Base-by-base conservation (phyloP, 352 stramenopile species). In the Blastocystis sp. region DNA sequence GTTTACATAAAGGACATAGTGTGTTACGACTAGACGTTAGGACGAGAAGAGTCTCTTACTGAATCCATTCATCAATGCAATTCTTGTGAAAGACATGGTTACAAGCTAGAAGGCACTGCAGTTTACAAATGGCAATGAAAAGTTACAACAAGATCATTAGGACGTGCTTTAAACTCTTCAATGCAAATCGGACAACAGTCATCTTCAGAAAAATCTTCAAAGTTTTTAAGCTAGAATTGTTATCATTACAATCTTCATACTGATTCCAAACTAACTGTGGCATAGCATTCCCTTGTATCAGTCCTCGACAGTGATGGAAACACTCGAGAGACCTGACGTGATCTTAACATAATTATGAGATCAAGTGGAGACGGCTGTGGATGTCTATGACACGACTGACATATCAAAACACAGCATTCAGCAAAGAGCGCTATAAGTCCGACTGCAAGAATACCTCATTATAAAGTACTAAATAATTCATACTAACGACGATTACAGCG, bases 21-120 rank as follows among this genome's bases (percentile, higher is more conserved):
- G 27, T 56, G 24, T 77, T 77, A 22, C 64, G 27, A n/a, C 64
- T 77, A 77, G 27, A 53, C 4, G 17, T 56, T 1, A 77, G 30
- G 54, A 19, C 7, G 40, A 56, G 7, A 56, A 56, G 40, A 1
- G 15, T 22, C 35, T 13, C 5, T 51, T 77, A 77, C 64, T 51
- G 64, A 77, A 77, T 77, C 64, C 64, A 77, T 48, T 77, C n/a
- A 30, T 77, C 64, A 77, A 77, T 77, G 30, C 64, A 77, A n/a
- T 56, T 19, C 37, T 77, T 77, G 64, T 77, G 64, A 51, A 77
- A 77, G 64, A 77, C 54, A 19, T 77, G 64, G 5, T 77, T 42
- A 77, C 64, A 77, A 51, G 64, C 64, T 19, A 51, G 40, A 22
- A 77, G 42, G 37, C 64, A 51, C 64, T 77, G 54, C 13, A n/a